A percentile compares a stretch with the other conserved stretches of the same genome.
Conservation (phyloP, 805 yeast species). For the Barnettozyma sucrosica region DNA sequence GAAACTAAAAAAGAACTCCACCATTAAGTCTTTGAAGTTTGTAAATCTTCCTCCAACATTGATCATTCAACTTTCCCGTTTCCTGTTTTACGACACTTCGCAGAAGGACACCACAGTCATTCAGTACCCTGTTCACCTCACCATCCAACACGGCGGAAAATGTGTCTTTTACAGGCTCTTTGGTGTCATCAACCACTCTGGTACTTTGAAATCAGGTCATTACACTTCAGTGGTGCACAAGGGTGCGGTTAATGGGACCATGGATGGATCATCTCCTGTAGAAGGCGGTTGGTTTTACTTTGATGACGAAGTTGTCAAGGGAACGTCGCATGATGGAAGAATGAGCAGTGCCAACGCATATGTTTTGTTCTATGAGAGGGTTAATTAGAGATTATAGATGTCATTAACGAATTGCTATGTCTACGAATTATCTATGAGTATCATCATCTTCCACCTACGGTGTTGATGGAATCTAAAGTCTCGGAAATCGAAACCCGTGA, state of each 20-base stretch:
- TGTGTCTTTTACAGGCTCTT: conserved; percentile 43
- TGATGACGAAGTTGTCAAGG: conserved; percentile 61
- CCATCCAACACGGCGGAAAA: conserved; percentile 37
- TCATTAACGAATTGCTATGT: background rate
- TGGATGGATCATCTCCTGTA: conserved; percentile 29
- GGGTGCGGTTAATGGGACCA: conserved; percentile 33
- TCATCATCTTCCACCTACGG: too few species aligned
- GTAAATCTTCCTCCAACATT: conserved; percentile 75
- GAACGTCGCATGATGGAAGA: conserved; percentile 34
- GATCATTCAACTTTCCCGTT: conserved; percentile 81
- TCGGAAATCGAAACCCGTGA: background rate
- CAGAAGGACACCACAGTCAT: conserved; percentile 47
- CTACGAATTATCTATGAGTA: background rate
- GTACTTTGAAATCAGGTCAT: conserved; percentile 68
- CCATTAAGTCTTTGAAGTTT: conserved; percentile 67
- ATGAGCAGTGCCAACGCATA: conserved; percentile 57
- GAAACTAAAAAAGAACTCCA: conserved; percentile 26
- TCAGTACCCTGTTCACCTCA: conserved; percentile 49
- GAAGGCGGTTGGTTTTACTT: conserved; percentile 63
- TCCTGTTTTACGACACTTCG: conserved; percentile 47
- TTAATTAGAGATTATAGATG: conserved; percentile 9
- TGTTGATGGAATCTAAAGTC: too few species aligned
- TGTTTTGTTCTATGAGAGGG: conserved; percentile 57
- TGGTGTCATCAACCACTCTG: conserved; percentile 67
- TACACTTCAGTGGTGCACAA: conserved; percentile 54